These are phyloP conservation scores for Eucalyptus cloeziana DNA, from an alignment of 345 rosid species.

Conservation along the genomic window DNA sequence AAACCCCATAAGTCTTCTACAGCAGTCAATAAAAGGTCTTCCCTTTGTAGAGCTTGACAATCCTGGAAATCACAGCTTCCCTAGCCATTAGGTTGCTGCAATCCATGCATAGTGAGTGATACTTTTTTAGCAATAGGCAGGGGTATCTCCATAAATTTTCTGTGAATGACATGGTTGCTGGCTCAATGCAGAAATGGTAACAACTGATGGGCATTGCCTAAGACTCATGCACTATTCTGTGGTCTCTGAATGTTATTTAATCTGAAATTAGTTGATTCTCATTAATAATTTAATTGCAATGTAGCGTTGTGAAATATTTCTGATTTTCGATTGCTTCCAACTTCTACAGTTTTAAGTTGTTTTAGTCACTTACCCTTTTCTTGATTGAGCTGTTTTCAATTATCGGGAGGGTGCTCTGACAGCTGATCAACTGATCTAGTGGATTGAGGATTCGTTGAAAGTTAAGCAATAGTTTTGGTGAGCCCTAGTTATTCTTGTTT, in stretches of 20 bases:
- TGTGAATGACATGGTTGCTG: background rate
- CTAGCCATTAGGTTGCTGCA: background rate
- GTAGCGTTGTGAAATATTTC: background rate
- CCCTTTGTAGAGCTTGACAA: background rate
- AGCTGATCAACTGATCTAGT: slow-evolving; percentile 48
- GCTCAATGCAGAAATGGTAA: background rate
- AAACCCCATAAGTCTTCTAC: background rate
- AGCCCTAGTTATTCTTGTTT: background rate
- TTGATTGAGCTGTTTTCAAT: background rate
- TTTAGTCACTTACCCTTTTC: background rate
- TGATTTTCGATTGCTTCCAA: background rate
- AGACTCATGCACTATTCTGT: background rate
- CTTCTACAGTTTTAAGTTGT: background rate
- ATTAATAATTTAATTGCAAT: background rate
- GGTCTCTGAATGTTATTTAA: background rate
- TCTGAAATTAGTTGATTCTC: background rate
- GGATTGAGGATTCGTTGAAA: slow-evolving; percentile 50
- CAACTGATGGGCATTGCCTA: background rate
- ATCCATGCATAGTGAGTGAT: background rate
- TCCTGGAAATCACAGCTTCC: background rate
- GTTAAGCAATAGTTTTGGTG: slow-evolving; percentile 40
- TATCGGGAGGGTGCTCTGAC: slow-evolving; percentile 69
- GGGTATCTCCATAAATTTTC: background rate
- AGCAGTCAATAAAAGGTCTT: background rate
- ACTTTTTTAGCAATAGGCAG: background rate